These are phyloP conservation scores for Strigomonas culicis DNA, from an alignment of 208 protist species.

Conservation along the genomic window DNA sequence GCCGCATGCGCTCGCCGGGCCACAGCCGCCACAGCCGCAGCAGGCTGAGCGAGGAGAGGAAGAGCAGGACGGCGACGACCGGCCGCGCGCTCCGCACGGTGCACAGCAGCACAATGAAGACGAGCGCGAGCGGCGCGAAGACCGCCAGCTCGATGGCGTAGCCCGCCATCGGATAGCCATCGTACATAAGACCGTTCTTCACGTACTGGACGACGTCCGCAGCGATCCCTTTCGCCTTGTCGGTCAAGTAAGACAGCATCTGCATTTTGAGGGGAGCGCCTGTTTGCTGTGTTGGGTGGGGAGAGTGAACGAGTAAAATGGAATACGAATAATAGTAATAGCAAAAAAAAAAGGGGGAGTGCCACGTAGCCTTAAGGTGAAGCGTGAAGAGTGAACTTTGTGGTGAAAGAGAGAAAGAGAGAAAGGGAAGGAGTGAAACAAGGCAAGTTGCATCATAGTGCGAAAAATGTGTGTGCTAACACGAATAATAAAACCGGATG, in stretches of 20 bases:
- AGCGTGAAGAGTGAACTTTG: neutral
- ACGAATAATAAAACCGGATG: neutral
- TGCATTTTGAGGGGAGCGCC: no score
- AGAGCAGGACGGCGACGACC: conserved; percentile 32
- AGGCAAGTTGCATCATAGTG: neutral
- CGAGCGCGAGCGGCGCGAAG: conserved; percentile 10
- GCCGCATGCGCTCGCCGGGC: conserved; percentile 27
- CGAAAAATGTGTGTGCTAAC: neutral
- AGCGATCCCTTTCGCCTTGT: no score
- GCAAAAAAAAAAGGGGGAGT: conserved; percentile 4
- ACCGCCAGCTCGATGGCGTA: conserved; percentile 19
- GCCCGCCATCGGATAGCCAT: conserved; percentile 3
- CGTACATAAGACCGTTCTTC: neutral
- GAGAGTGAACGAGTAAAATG: conserved; percentile 11
- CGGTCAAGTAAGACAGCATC: no score
- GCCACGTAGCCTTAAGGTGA: neutral
- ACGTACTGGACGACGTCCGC: no score
- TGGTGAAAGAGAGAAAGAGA: conserved; percentile 13
- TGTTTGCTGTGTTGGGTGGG: conserved; percentile 5
- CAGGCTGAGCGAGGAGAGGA: conserved; percentile 23
- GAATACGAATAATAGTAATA: conserved; percentile 16
- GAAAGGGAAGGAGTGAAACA: neutral
- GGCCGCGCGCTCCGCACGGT: conserved; percentile 17
- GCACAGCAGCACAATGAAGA: conserved; percentile 30
- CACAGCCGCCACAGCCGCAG: conserved; percentile 48